A percentile compares a stretch with the other conserved stretches of the same genome.
Conservation (phyloP, 345 rosid genomes). For the Hevea brasiliensis region DNA sequence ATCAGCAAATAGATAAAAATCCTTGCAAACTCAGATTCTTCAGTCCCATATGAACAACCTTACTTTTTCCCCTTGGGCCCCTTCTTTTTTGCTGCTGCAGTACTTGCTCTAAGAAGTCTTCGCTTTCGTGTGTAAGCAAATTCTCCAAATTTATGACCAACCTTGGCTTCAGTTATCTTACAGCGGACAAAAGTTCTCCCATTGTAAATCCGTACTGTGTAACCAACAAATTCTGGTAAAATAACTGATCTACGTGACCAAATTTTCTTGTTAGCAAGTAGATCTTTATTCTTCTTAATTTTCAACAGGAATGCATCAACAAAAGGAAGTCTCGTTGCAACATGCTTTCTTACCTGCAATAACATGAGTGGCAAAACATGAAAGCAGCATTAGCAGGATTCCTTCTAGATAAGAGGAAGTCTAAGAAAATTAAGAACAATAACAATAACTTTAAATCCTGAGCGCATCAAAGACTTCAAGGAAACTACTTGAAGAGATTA, state of each 20-base stretch:
- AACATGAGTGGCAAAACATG: neutral
- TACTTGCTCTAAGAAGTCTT: constrained; percentile 1
- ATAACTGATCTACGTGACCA: constrained; percentile 42
- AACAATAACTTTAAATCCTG: neutral
- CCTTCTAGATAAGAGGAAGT: neutral
- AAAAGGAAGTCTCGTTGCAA: constrained; percentile 15
- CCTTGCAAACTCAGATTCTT: neutral
- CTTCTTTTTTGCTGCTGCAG: neutral
- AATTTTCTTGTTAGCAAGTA: constrained; percentile 37
- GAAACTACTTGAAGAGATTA: neutral
- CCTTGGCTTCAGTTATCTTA: constrained; percentile 54
- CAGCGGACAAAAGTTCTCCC: constrained; percentile 45
- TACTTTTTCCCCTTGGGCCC: constrained; percentile 1
- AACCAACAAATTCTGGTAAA: constrained; percentile 46
- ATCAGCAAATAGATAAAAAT: constrained; percentile 1
- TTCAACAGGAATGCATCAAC: constrained; percentile 42
- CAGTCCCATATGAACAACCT: no score
- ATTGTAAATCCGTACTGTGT: constrained; percentile 43
- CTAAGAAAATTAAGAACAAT: neutral
- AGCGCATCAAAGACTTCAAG: neutral
- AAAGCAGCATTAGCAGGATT: neutral
- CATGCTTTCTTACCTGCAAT: constrained; percentile 1
- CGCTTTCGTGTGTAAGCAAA: constrained; percentile 45
- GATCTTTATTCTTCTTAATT: constrained; percentile 25
- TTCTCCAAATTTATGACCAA: constrained; percentile 57